These are phyloP conservation scores for Diaporthe ampelina DNA, from an alignment of 2,329 filamentous ascomycete species.

Conservation along the genomic window DNA sequence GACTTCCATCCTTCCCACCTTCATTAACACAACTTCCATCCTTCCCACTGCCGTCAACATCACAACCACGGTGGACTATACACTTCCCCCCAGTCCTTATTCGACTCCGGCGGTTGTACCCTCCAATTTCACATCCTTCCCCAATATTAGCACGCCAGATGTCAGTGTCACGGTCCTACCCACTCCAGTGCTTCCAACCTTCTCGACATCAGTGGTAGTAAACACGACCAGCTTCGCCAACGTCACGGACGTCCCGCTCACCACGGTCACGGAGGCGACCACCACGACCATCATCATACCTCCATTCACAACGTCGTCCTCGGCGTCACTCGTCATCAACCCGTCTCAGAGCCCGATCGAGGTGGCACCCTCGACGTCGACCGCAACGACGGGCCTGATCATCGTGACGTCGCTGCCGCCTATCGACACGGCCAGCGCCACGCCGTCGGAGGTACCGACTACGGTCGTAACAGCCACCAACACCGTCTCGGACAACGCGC, in stretches of 20 bases:
- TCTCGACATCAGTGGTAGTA: not conserved
- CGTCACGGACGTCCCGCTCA: not conserved
- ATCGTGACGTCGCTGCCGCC: slow-evolving; percentile 54
- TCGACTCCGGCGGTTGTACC: not conserved
- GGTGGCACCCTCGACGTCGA: slow-evolving; percentile 40
- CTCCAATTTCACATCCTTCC: slow-evolving; percentile 11
- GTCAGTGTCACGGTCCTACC: not conserved
- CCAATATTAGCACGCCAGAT: slow-evolving; percentile 7
- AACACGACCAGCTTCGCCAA: not conserved
- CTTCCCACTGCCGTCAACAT: not conserved
- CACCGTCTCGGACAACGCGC: slow-evolving; percentile 50
- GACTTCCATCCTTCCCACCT: too few relatives aligned
- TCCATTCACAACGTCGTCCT: not conserved
- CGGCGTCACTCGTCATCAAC: slow-evolving; percentile 49
- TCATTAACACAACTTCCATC: too few relatives aligned
- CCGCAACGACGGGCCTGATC: slow-evolving; percentile 38
- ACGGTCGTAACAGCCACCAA: slow-evolving; percentile 47
- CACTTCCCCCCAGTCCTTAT: not conserved
- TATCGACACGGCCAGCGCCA: slow-evolving; percentile 46
- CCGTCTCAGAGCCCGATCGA: slow-evolving; percentile 50
- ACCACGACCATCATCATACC: slow-evolving; percentile 4
- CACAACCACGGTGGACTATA: not conserved
- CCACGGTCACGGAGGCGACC: slow-evolving; percentile 4
- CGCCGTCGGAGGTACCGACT: slow-evolving; percentile 44
- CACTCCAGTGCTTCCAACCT: not conserved